phyloP scores from a whole-genome alignment of 31 red algal genomes.

The Asparagopsis taxiformis region DNA sequence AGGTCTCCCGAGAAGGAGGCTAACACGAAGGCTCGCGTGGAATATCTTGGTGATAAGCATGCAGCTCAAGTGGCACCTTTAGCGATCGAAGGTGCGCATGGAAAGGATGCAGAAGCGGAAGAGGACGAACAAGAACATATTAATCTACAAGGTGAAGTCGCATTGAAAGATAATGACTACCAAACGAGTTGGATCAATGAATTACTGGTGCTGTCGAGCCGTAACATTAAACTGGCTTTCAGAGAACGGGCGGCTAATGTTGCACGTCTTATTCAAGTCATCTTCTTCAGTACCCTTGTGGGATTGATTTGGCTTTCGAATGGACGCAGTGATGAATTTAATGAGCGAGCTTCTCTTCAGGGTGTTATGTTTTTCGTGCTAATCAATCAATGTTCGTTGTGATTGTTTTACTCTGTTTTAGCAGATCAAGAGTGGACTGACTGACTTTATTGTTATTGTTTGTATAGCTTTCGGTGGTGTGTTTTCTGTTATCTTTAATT shows the following conservation, averaged over 20 bases:
- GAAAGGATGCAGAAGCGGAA: conserved; percentile 4
- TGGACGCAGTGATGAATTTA: conserved; percentile 48
- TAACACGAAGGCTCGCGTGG: conserved; percentile 67
- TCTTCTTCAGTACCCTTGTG: conserved; percentile 83
- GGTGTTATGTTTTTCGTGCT: conserved; percentile 93
- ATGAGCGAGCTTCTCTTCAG: conserved; percentile 7
- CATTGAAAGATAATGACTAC: conserved; percentile 38
- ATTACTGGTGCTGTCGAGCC: conserved; percentile 52
- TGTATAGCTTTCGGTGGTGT: conserved; percentile 65
- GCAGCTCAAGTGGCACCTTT: conserved; percentile 18
- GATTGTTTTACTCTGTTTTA: neutral
- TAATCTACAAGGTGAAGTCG: conserved; percentile 5
- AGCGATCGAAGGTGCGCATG: conserved; percentile 16
- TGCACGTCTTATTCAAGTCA: conserved; percentile 63
- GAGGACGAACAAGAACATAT: neutral
- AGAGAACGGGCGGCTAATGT: conserved; percentile 63
- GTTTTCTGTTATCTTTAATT: conserved; percentile 78
- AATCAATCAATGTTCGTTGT: conserved; percentile 68
- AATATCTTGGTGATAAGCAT: conserved; percentile 60
- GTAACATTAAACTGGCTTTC: conserved; percentile 65
- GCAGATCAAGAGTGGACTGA: neutral
- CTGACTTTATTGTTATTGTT: neutral
- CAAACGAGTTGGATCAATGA: conserved; percentile 77
- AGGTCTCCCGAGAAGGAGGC: conserved; percentile 61
- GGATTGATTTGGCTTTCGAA: conserved; percentile 93